A percentile compares a stretch with the other conserved stretches of the same genome.
These are phyloP conservation scores for Pleurozium schreberi DNA, from an alignment of 225 moss, liverwort and hornwort genomes.

Conservation along the genomic window DNA sequence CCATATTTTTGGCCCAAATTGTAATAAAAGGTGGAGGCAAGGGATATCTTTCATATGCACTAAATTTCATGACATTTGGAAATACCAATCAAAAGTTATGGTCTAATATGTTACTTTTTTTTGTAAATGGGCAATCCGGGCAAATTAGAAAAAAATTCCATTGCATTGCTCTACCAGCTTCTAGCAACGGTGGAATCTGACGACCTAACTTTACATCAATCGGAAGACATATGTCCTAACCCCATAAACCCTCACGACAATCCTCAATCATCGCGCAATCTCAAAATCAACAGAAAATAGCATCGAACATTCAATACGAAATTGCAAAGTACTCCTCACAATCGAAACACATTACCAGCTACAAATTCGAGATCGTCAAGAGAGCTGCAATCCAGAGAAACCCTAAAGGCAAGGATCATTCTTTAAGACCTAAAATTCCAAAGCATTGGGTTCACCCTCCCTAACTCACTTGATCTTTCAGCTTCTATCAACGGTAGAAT, in stretches of 20 bases:
- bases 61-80: no score
- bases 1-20: no score
- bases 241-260: background rate
- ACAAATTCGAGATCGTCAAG: background rate
- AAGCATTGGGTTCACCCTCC: background rate
- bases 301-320: background rate
- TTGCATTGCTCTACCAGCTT: background rate
- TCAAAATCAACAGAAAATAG: background rate
- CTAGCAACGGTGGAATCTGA: background rate
- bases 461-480: background rate
- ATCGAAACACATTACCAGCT: background rate
- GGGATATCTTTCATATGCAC: no score
- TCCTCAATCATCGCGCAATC: background rate
- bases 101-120: no score
- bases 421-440: background rate
- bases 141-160: no score
- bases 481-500: background rate
- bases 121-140: no score
- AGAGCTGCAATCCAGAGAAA: background rate
- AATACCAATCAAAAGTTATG: no score
- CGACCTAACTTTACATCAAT: background rate
- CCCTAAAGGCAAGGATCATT: background rate
- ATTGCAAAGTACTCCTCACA: background rate
- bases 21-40: no score
- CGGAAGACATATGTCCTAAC: background rate